These are phyloP conservation scores for Actinomortierella ambigua DNA, from an alignment of 371 early-diverging fungal genomes.

Conservation along the genomic window DNA sequence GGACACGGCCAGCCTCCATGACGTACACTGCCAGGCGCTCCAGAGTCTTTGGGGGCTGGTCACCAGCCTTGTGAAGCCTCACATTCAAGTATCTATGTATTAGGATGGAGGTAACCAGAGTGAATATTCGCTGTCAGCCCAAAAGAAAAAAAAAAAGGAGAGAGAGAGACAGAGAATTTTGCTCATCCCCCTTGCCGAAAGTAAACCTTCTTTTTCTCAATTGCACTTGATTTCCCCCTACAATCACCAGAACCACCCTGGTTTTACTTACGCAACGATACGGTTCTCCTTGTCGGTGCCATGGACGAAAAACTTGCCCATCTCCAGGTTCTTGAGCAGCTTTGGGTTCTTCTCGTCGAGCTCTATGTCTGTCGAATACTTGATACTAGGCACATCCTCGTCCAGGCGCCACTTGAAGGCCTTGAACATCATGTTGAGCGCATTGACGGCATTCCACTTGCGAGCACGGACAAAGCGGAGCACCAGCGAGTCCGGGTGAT, in stretches of 20 bases:
- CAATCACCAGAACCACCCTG: no score
- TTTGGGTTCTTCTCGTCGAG: conserved; percentile 50
- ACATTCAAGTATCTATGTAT: conserved; percentile 54
- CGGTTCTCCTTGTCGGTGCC: conserved; percentile 58
- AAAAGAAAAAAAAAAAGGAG: not conserved
- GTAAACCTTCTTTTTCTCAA: not conserved
- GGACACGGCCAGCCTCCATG: conserved; percentile 79
- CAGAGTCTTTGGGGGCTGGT: conserved; percentile 56
- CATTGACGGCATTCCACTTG: conserved; percentile 68
- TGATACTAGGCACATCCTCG: conserved; percentile 54
- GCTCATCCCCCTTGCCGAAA: not conserved
- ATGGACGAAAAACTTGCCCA: conserved; percentile 58
- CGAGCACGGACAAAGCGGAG: conserved; percentile 74
- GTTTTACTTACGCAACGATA: conserved; percentile 53
- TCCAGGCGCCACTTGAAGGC: conserved; percentile 67
- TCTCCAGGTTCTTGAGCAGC: conserved; percentile 52
- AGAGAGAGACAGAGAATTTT: not conserved
- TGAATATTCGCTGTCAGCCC: no score
- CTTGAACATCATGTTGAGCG: conserved; percentile 62
- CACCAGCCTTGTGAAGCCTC: conserved; percentile 55
- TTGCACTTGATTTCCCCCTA: not conserved
- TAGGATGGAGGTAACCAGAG: not conserved
- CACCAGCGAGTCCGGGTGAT: conserved; percentile 54
- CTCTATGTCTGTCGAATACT: conserved; percentile 38
- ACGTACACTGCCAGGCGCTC: conserved; percentile 69